Evolutionary conservation across 2,329 filamentous ascomycete genomes (phyloP), one percentile per base, ranked within the genome.

Genomic region (Colletotrichum neosansevieriae): DNA sequence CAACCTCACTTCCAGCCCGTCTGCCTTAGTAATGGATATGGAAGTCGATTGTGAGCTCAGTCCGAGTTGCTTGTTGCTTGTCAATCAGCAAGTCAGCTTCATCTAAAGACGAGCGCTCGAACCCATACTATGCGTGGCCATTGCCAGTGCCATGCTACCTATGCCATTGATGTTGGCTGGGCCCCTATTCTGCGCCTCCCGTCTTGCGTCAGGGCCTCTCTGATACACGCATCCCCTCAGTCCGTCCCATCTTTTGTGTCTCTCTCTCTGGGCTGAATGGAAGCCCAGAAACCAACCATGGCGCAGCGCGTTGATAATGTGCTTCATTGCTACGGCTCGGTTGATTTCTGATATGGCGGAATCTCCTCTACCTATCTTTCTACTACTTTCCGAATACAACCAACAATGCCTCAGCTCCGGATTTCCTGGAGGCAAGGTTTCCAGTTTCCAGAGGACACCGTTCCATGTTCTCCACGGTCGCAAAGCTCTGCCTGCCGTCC

Each of bases 201-300:
- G 36, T 21, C 40, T 44, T 36, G 47, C 36, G 54, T 29, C 61
- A 59, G 65, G 54, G 61, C 54, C 21, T 65, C 49, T 65, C 49
- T 65, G 56, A 68, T 61, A 68, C 61, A 68, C 13, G 51, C 32
- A 49, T 59, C 58, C 58, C 34, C 58, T 53, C 58, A 32, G 58
- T 15, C 58, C 47, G 21, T 61, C 58, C 58, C 58, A 61, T 51
- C 24, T 61, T 51, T 61, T 24, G 34, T 38, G 13, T 51, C 34
- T 42, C 19, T 51, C 50, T 53, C 29, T 61, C n/a, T 3, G 15
- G 15, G 3, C 44, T 29, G 32, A 38, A 42, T n/a, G 45, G 17
- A 60, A 45, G 32, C 45, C 34, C 34, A 38, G 34, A 38, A 13
- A 38, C 53, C 58, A 61, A 4, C 58, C 24, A 19, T 50, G 13